These are phyloP conservation scores for Pseudogymnoascus sp. DNA, from an alignment of 2,329 filamentous ascomycete species.

Conservation along the genomic window DNA sequence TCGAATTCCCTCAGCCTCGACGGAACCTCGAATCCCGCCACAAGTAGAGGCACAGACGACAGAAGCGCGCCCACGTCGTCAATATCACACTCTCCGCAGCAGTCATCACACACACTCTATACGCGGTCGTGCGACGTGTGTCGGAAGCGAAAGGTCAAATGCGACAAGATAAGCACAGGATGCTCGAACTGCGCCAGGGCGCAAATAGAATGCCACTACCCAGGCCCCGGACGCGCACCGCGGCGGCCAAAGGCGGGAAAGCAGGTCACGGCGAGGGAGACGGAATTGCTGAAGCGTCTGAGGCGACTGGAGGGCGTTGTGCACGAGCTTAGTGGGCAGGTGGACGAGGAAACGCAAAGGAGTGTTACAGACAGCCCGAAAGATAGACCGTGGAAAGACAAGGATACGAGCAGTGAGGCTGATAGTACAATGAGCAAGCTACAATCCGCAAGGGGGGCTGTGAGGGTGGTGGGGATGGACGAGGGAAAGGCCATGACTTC, in stretches of 20 bases:
- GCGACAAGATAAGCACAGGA: conserved; percentile 63
- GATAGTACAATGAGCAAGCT: neutral
- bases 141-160: conserved; percentile 59
- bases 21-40: neutral
- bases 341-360: conserved; percentile 29
- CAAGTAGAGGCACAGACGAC: neutral
- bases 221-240: conserved; percentile 64
- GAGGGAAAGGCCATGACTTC: conserved; percentile 20
- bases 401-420: neutral
- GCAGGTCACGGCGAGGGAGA: conserved; percentile 50
- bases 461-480: conserved; percentile 23
- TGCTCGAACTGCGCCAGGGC: conserved; percentile 68
- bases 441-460: conserved; percentile 10
- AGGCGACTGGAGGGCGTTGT: conserved; percentile 70
- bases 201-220: conserved; percentile 64
- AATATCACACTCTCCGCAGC: neutral
- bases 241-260: conserved; percentile 57
- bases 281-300: conserved; percentile 64
- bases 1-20: neutral
- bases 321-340: conserved; percentile 56
- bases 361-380: neutral
- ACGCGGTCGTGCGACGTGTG: conserved; percentile 40
- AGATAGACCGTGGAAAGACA: neutral
- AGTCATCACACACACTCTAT: conserved; percentile 21
- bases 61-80: neutral